A percentile compares a stretch with the other conserved stretches of the same genome.
phyloP scores from a whole-genome alignment of 108 stramenopile species.

The Epipyxis sp. region DNA sequence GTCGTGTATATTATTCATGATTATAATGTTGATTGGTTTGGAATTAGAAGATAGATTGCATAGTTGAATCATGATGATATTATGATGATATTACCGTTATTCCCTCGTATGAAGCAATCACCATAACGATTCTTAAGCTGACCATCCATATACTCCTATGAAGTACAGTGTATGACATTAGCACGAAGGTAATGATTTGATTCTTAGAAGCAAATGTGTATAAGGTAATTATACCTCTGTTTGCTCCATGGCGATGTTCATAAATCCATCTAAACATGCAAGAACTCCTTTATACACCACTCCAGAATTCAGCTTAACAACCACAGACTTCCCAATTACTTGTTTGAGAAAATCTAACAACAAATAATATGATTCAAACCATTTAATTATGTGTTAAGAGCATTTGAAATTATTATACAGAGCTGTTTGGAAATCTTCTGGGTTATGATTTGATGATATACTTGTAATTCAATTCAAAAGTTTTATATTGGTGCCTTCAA shows the following conservation, averaged over 20 bases:
- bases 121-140: slow-evolving; percentile 95
- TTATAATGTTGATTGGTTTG: no score
- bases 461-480: no score
- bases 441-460: no score
- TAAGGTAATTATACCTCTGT: no score
- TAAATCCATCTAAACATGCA: slow-evolving; percentile 97
- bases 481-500: no score
- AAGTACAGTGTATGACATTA: no score
- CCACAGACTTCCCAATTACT: slow-evolving; percentile 57
- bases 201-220: no score
- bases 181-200: no score
- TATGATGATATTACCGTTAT: slow-evolving; percentile 67
- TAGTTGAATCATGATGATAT: background rate
- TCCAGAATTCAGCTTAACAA: slow-evolving; percentile 92
- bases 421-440: no score
- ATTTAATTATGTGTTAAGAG: no score
- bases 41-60: background rate
- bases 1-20: no score
- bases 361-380: slow-evolving; percentile 47
- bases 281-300: slow-evolving; percentile 73
- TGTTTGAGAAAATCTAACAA: slow-evolving; percentile 35
- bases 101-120: slow-evolving; percentile 99
- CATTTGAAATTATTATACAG: no score
- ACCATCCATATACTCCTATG: slow-evolving; percentile 94
- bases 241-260: slow-evolving; percentile 99